Base-by-base conservation (phyloP, 2,329 filamentous ascomycete species). In the Zasmidium citrigriseum region DNA sequence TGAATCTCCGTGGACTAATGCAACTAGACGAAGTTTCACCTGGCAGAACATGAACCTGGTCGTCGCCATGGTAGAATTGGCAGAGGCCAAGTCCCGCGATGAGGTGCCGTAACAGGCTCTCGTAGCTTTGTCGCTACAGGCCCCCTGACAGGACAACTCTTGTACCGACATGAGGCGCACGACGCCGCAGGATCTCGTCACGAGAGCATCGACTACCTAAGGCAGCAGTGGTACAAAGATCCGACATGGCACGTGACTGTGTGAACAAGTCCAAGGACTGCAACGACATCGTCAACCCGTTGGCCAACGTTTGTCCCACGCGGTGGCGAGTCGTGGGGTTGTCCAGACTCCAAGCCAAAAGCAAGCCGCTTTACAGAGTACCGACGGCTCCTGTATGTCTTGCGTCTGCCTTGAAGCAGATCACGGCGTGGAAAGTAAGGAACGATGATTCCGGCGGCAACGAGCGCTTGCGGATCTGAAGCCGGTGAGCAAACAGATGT, bases 391-490 rank as follows among this genome's bases (percentile, higher is more conserved):
- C 23, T 52, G 50, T 52, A 46, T 46, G 22, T 59, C 41, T 47
- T 29, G 45, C 52, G 45, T 27, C 48, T n/a, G 44, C 49, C 58
- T 44, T 58, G 55, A 54, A 52, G 55, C 51, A 59, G 60, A 64
- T 60, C 54, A 47, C 41, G 23, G 54, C 51, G 50, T 61, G 25
- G 52, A 47, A 59, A 60, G 55, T 55, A 58, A 55, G 62, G 61
- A 41, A 50, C 51, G 27, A 49, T 54, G 27, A 57, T 55, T 62
- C 63, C 63, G 62, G 62, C 62, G 62, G 62, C 57, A 60, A 61
- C 51, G 45, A 53, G 61, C 61, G 52, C 55, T 53, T 61, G 52
- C 55, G 57, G 61, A 65, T 58, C 41, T 51, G 50, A 57, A 57
- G 59, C 61, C 63, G 63, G 51, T 47, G 55, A 61, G 53, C 48